Evolutionary conservation across 2,329 filamentous ascomycete species (phyloP).

Genomic region (Trichoderma aggressivum): DNA sequence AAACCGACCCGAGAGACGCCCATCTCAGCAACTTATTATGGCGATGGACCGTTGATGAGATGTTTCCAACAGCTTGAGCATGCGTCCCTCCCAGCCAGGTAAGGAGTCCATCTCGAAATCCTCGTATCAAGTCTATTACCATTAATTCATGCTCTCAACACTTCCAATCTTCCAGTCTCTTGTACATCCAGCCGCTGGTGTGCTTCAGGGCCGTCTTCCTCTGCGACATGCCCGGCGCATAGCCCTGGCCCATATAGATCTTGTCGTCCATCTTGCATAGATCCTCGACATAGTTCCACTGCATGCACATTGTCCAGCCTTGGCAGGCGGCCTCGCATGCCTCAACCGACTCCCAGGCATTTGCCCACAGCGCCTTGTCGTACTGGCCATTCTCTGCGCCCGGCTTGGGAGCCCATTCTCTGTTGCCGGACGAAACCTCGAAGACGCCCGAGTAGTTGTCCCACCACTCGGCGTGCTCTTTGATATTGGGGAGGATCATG

Average conservation of each 20-base stretch:
- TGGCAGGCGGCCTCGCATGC: conserved; percentile 25
- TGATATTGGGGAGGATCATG: conserved; percentile 23
- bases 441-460: conserved; percentile 24
- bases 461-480: conserved; percentile 25
- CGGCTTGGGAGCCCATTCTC: conserved; percentile 15
- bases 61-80: background rate
- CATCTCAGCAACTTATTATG: background rate
- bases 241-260: conserved; percentile 26
- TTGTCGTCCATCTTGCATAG: conserved; percentile 28
- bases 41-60: background rate
- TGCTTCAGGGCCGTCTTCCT: conserved; percentile 26
- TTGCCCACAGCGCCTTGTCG: conserved; percentile 22
- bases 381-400: conserved; percentile 18
- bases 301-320: conserved; percentile 22
- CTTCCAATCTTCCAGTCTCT: conserved; percentile 23
- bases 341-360: conserved; percentile 24
- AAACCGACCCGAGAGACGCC: background rate
- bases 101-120: background rate
- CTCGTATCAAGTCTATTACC: background rate
- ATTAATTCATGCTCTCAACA: background rate
- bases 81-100: background rate
- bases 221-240: conserved; percentile 25
- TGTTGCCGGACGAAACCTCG: conserved; percentile 25
- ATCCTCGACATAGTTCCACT: conserved; percentile 27
- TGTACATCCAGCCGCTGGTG: conserved; percentile 26